phyloP scores from a whole-genome alignment of 2,329 filamentous ascomycete species.

The Phyllosticta citrichinensis region DNA sequence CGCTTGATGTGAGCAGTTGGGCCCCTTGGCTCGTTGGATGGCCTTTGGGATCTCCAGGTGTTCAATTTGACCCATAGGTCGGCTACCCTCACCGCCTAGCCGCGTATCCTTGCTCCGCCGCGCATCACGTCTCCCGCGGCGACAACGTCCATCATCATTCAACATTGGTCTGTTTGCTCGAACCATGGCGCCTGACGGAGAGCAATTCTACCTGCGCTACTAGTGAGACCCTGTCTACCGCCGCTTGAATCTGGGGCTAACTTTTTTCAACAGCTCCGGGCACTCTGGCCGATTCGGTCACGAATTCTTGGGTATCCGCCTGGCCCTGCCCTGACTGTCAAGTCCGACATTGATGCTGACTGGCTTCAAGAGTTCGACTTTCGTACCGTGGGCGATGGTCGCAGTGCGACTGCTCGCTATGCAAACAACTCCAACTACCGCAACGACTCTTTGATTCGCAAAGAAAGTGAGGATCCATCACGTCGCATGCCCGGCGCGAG shows the following conservation, averaged over 20 bases:
- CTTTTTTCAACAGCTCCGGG: constrained; percentile 59
- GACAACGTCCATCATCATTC: constrained; percentile 8
- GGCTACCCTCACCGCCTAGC: constrained; percentile 9
- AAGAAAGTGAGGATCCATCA: constrained; percentile 74
- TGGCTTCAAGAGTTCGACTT: constrained; percentile 77
- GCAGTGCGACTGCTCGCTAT: constrained; percentile 88
- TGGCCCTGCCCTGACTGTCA: neutral
- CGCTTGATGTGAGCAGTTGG: constrained; percentile 5
- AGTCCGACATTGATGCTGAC: too few relatives aligned
- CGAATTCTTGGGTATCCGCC: constrained; percentile 73
- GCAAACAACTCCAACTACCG: constrained; percentile 99
- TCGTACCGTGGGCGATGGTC: constrained; percentile 79
- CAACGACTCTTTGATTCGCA: constrained; percentile 95
- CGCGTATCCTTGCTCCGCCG: constrained; percentile 6
- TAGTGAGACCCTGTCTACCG: constrained; percentile 57
- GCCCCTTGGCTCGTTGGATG: constrained; percentile 9
- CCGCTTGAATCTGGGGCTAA: constrained; percentile 25
- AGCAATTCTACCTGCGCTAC: constrained; percentile 93
- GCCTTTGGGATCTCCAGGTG: constrained; percentile 11
- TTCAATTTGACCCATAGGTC: constrained; percentile 11
- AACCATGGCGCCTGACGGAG: constrained; percentile 56
- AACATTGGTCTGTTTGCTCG: constrained; percentile 15
- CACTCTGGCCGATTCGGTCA: constrained; percentile 96
- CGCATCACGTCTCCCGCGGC: constrained; percentile 4
- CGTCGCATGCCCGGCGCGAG: neutral